Evolutionary conservation across 2,329 filamentous ascomycete genomes (phyloP).

Genomic region (Xenoacremonium recifei): DNA sequence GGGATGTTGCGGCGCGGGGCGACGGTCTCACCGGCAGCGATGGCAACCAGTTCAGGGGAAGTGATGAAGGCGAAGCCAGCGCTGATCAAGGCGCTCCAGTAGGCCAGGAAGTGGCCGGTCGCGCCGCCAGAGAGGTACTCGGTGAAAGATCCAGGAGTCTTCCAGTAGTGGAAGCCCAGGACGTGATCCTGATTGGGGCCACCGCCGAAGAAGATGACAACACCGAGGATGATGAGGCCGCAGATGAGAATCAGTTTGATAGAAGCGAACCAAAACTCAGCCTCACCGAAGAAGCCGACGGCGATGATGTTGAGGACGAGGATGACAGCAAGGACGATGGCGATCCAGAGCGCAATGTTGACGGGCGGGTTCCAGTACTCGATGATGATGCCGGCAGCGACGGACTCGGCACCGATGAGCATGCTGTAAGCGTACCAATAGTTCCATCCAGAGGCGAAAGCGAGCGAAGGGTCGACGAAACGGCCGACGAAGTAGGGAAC

Average conservation of each 20-base stretch:
- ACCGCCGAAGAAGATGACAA: conserved; percentile 48
- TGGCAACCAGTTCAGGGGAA: conserved; percentile 60
- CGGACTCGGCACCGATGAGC: conserved; percentile 54
- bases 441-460: conserved; percentile 56
- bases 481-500: conserved; percentile 55
- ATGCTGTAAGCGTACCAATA: conserved; percentile 62
- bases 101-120: conserved; percentile 56
- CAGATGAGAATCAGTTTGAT: conserved; percentile 60
- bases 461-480: conserved; percentile 51
- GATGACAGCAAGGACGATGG: conserved; percentile 53
- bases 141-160: conserved; percentile 39
- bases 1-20: conserved; percentile 66
- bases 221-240: conserved; percentile 50
- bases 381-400: conserved; percentile 55
- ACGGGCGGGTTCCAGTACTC: conserved; percentile 57
- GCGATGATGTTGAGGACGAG: conserved; percentile 55
- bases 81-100: conserved; percentile 56
- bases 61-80: conserved; percentile 63
- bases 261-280: conserved; percentile 60
- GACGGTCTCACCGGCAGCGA: conserved; percentile 64
- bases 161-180: conserved; percentile 33
- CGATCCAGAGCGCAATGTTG: conserved; percentile 55
- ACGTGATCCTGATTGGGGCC: conserved; percentile 45
- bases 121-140: conserved; percentile 51
- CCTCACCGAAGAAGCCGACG: conserved; percentile 57